Percentiles rank a stretch among this genome's conserved stretches.
Evolutionary conservation across 164 flowering plant genomes (phyloP).

Genomic region (Sextonia rubra): DNA sequence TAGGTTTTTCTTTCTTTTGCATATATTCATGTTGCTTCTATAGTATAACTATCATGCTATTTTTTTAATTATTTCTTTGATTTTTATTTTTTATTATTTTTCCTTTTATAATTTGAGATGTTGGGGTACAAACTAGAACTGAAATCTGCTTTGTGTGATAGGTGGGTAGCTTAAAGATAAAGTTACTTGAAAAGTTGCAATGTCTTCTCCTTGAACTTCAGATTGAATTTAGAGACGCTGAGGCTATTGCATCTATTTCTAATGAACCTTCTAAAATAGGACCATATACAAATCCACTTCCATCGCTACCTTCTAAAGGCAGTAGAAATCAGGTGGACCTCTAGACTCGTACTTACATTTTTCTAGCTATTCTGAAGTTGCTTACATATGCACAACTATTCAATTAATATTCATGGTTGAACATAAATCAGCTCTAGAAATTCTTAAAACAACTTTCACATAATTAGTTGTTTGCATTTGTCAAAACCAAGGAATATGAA

Average conservation of each 20-base stretch:
- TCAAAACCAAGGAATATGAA: too few species aligned
- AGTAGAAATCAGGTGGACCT: constrained; percentile 19
- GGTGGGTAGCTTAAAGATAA: constrained; percentile 81
- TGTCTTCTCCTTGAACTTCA: constrained; percentile 56
- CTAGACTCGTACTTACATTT: neutral
- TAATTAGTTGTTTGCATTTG: too few species aligned
- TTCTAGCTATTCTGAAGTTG: too few species aligned
- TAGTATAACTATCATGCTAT: too few species aligned
- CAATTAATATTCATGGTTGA: too few species aligned
- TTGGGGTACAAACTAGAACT: constrained; percentile 10
- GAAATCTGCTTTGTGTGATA: constrained; percentile 24
- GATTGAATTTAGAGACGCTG: constrained; percentile 37
- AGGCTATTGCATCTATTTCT: constrained; percentile 24
- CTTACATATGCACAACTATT: too few species aligned
- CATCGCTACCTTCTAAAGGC: constrained; percentile 40
- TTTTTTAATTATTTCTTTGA: too few species aligned
- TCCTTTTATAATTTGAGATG: neutral
- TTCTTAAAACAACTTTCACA: too few species aligned
- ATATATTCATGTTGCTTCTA: too few species aligned
- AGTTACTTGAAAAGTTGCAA: constrained; percentile 75
- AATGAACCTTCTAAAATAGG: constrained; percentile 38
- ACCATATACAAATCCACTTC: constrained; percentile 23
- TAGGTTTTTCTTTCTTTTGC: too few species aligned
- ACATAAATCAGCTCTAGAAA: too few species aligned
- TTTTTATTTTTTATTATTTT: too few species aligned